A percentile compares a stretch with the other conserved stretches of the same genome.
Evolutionary conservation across 2,329 filamentous ascomycete species (phyloP).

Genomic region (Aspergillus awamori): DNA sequence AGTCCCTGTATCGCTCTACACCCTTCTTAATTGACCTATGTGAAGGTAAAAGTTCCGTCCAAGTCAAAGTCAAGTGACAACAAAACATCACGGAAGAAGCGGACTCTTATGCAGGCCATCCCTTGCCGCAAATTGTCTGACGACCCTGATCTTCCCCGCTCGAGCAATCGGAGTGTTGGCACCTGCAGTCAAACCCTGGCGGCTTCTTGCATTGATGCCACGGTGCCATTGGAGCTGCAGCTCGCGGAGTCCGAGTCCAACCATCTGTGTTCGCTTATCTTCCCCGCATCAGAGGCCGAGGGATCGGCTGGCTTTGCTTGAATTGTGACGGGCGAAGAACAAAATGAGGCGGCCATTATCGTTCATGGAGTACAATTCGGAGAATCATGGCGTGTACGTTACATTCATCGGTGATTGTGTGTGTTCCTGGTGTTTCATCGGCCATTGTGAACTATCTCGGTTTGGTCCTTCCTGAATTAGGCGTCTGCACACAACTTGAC

Average conservation of each 20-base stretch:
- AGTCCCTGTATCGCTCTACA: not conserved
- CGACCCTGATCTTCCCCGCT: not conserved
- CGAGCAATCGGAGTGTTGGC: not conserved
- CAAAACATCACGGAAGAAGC: not conserved
- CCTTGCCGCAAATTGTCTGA: not conserved
- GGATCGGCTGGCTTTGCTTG: no score
- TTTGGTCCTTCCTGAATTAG: no score
- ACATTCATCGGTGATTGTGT: no score
- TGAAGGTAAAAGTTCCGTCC: no score
- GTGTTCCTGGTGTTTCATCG: no score
- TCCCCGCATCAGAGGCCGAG: not conserved
- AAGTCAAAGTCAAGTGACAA: not conserved
- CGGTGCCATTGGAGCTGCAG: slow-evolving; percentile 8
- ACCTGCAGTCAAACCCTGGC: not conserved
- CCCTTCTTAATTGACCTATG: no score
- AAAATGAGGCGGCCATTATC: no score
- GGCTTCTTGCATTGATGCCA: not conserved
- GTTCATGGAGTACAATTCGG: no score
- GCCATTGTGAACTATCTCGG: no score
- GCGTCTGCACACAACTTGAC: no score
- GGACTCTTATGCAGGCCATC: not conserved
- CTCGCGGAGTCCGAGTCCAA: not conserved
- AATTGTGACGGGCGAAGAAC: no score
- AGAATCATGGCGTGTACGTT: no score
- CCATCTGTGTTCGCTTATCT: slow-evolving; percentile 1